Base-by-base conservation (phyloP, 768 basidiomycete species). In the Mycena capillaripes region DNA sequence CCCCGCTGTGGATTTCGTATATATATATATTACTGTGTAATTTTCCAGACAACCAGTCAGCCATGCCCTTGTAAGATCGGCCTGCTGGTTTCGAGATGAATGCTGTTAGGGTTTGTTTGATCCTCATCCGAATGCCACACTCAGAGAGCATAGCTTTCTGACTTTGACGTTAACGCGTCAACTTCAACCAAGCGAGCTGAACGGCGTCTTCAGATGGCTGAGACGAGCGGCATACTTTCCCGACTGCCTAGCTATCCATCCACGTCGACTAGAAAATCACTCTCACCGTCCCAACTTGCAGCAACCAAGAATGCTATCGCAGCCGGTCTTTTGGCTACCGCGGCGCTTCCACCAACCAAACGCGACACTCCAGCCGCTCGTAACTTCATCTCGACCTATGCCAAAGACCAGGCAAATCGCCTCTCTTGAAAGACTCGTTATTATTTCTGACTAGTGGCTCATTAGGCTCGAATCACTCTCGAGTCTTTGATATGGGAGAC, bases 401-500 rank as follows among this genome's bases (percentile, higher is more conserved):
- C 86, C 16, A 84, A 85, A 67, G 90, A 93, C 74, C n/a, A n/a
- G n/a, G n/a, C n/a, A n/a, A n/a, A n/a, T n/a, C n/a, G n/a, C n/a
- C n/a, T n/a, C n/a, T n/a, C n/a, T n/a, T n/a, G n/a, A n/a, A n/a
- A n/a, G n/a, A n/a, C n/a, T n/a, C n/a, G n/a, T n/a, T n/a, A n/a
- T n/a, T n/a, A n/a, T n/a, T n/a, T n/a, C n/a, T n/a, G n/a, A n/a
- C n/a, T n/a, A n/a, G n/a, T n/a, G n/a, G n/a, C n/a, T n/a, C n/a
- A n/a, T n/a, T 79, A 80, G 1, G 91, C 93, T 11, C 83, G 86
- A 29, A 86, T 87, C 44, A 76, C 76, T 9, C 83, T 94, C 2
- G 85, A 92, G 55, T 73, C 81, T 11, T 82, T 94, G 40, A 90
- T 94, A 71, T 94, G 93, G 93, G 83, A 82, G 29, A 71, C 78